Evolutionary conservation across 805 yeast genomes (phyloP).

Genomic region (Barnettozyma vustinii): DNA sequence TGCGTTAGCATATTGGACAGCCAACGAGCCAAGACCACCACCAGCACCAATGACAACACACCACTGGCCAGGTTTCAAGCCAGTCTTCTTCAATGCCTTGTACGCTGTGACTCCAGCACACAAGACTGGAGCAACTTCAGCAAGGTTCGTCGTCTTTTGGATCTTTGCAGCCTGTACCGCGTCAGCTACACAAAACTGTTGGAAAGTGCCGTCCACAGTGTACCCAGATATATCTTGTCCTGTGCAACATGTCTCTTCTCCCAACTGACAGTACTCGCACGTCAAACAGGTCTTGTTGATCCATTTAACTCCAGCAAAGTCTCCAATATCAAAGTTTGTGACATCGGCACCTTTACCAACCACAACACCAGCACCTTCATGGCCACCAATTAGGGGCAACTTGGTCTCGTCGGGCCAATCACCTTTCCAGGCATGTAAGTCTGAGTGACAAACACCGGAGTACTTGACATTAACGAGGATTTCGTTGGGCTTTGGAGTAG

Average conservation of each 20-base stretch:
- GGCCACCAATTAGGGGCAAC: slow-evolving; percentile 64
- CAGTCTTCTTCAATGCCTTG: slow-evolving; percentile 59
- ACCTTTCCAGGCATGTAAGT: slow-evolving; percentile 49
- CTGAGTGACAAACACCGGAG: slow-evolving; percentile 66
- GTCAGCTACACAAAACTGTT: slow-evolving; percentile 58
- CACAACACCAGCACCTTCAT: slow-evolving; percentile 68
- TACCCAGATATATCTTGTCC: slow-evolving; percentile 66
- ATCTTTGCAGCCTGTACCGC: slow-evolving; percentile 58
- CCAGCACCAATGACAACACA: slow-evolving; percentile 74
- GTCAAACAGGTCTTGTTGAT: slow-evolving; percentile 59
- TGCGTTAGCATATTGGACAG: slow-evolving; percentile 69
- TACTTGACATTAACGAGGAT: slow-evolving; percentile 50
- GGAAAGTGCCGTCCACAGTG: slow-evolving; percentile 80
- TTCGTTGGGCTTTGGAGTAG: slow-evolving; percentile 49
- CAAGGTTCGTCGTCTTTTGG: slow-evolving; percentile 47
- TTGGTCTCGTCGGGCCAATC: slow-evolving; percentile 54
- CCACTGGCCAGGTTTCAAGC: slow-evolving; percentile 60
- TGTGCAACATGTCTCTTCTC: slow-evolving; percentile 59
- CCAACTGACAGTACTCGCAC: slow-evolving; percentile 56
- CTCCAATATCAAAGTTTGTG: slow-evolving; percentile 55
- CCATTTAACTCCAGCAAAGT: slow-evolving; percentile 65
- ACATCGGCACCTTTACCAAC: slow-evolving; percentile 57
- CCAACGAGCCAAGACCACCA: slow-evolving; percentile 76
- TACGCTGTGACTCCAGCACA: slow-evolving; percentile 80
- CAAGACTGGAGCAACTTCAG: slow-evolving; percentile 52